Percentiles rank a stretch among this genome's conserved stretches.
phyloP scores from a whole-genome alignment of 2,329 filamentous ascomycete genomes.

The Xylaria sp. region DNA sequence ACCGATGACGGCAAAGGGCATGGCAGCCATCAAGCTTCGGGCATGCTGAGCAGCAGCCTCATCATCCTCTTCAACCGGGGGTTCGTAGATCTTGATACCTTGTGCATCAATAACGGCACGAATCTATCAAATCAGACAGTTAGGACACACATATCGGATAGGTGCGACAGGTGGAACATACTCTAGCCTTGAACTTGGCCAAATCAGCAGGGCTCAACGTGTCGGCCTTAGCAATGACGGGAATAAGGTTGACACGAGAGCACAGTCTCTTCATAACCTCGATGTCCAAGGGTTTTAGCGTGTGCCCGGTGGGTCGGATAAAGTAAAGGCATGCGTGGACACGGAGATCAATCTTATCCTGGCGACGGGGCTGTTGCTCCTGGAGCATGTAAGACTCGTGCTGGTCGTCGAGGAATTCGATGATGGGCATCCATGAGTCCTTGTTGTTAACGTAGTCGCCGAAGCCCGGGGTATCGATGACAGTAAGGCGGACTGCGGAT shows the following conservation, averaged over 20 bases:
- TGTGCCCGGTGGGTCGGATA: conserved; percentile 97
- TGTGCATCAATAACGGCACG: conserved; percentile 95
- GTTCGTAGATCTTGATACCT: conserved; percentile 99
- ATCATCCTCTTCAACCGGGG: conserved; percentile 96
- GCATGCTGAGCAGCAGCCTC: conserved; percentile 95
- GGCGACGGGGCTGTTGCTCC: conserved; percentile 97
- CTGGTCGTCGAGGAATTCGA: conserved; percentile 99
- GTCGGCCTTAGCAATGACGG: conserved; percentile 98
- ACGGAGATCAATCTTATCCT: conserved; percentile 98
- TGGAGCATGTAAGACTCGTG: conserved; percentile 99
- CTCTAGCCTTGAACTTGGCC: conserved; percentile 92
- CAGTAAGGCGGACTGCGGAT: conserved; percentile 85
- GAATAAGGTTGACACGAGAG: conserved; percentile 97
- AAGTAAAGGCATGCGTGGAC: conserved; percentile 99
- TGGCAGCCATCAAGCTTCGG: conserved; percentile 90
- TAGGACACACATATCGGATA: background rate
- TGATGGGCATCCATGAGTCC: conserved; percentile 99
- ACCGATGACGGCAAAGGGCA: conserved; percentile 98
- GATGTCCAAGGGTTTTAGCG: conserved; percentile 96
- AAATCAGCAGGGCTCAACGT: conserved; percentile 93
- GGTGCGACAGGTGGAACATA: conserved; percentile 52
- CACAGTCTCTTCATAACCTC: conserved; percentile 99
- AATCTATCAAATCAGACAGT: conserved; percentile 63
- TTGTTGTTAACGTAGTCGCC: conserved; percentile 99
- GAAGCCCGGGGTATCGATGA: conserved; percentile 98